A percentile compares a stretch with the other conserved stretches of the same genome.
Evolutionary conservation across 352 stramenopile species (phyloP).

Genomic region (Phytophthora capsici): DNA sequence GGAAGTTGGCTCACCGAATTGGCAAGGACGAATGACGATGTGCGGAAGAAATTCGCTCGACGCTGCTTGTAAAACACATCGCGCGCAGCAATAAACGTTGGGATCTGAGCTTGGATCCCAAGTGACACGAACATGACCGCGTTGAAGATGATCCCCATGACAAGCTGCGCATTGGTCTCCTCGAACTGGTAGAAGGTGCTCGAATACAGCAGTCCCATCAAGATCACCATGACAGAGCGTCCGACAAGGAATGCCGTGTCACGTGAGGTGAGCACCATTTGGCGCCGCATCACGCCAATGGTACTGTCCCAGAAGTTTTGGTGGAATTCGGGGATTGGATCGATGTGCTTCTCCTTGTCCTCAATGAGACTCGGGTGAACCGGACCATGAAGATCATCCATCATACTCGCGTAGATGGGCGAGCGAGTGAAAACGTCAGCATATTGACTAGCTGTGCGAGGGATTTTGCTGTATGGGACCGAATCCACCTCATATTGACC

Average conservation of each 20-base stretch:
- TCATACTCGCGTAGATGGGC: constrained; percentile 17
- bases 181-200: constrained; percentile 52
- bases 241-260: constrained; percentile 41
- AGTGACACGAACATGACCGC: constrained; percentile 73
- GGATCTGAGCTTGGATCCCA: constrained; percentile 66
- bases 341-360: constrained; percentile 79
- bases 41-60: constrained; percentile 79
- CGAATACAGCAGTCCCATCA: constrained; percentile 50
- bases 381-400: constrained; percentile 19
- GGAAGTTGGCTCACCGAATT: constrained; percentile 42
- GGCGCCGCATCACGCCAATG: constrained; percentile 35
- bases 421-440: constrained; percentile 28
- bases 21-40: constrained; percentile 66
- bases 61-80: constrained; percentile 84
- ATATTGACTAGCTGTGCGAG: constrained; percentile 35
- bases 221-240: constrained; percentile 37
- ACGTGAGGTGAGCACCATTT: constrained; percentile 45
- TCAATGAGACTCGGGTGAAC: constrained; percentile 11
- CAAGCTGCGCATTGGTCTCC: constrained; percentile 34
- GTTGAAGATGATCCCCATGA: constrained; percentile 81
- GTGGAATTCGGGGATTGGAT: constrained; percentile 48
- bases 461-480: background rate
- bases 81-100: constrained; percentile 61
- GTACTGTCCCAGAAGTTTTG: constrained; percentile 38
- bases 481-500: constrained; percentile 33